phyloP scores from a whole-genome alignment of 768 basidiomycete genomes.

The Mycena metata region DNA sequence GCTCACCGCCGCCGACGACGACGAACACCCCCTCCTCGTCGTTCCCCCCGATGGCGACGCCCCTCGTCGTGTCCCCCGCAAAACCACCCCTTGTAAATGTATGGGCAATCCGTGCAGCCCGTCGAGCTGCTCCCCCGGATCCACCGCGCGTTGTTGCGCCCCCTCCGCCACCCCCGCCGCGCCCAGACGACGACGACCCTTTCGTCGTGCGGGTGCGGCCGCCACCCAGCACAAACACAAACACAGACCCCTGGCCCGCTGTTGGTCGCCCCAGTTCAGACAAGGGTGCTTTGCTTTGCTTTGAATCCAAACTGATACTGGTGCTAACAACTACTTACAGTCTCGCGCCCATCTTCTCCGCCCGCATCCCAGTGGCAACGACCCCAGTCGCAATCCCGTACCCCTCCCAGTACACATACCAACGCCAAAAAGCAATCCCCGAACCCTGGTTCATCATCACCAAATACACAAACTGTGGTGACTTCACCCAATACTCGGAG shows the following conservation, averaged over 20 bases:
- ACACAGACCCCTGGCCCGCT: slow-evolving; percentile 29
- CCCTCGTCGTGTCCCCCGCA: slow-evolving; percentile 1
- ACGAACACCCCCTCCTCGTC: background rate
- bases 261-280: slow-evolving; percentile 20
- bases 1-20: no score
- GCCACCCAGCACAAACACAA: background rate
- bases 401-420: background rate
- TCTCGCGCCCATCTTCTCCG: slow-evolving; percentile 19
- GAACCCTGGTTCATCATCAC: background rate
- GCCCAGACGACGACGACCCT: slow-evolving; percentile 20
- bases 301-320: background rate
- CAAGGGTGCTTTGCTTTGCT: no score
- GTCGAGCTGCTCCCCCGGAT: background rate
- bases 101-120: slow-evolving; percentile 32
- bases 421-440: slow-evolving; percentile 1
- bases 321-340: background rate
- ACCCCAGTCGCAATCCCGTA: background rate
- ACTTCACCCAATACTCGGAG: background rate
- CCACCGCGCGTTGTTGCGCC: background rate
- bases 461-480: background rate
- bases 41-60: background rate
- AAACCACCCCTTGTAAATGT: slow-evolving; percentile 30
- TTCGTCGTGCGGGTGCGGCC: slow-evolving; percentile 24
- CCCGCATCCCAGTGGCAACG: background rate
- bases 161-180: background rate